A percentile compares a stretch with the other conserved stretches of the same genome.
Conservation (phyloP, 169 alveolate species). For the Eimeria nieschulzi region DNA sequence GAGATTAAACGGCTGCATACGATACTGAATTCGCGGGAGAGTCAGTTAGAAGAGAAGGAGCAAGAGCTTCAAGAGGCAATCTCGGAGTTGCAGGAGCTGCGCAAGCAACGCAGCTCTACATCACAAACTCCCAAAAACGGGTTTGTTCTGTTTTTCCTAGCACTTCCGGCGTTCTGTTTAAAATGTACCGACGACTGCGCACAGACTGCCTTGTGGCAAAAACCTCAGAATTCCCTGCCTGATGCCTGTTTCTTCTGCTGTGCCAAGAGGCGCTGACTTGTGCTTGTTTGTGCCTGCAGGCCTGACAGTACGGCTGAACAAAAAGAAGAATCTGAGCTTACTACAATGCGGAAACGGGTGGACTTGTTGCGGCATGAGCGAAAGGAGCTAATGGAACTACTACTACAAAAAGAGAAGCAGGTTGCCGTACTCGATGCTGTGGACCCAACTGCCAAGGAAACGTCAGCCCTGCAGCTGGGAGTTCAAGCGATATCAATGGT, state of each 20-base stretch:
- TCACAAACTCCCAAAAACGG: background rate
- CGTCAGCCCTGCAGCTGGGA: conserved; percentile 72
- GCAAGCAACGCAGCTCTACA: background rate
- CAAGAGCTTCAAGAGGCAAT: conserved; percentile 45
- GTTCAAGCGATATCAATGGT: conserved; percentile 72
- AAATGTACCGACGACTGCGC: background rate
- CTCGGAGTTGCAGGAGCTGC: conserved; percentile 25
- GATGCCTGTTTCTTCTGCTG: background rate
- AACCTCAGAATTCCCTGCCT: background rate
- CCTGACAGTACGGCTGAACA: background rate
- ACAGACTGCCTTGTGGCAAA: too few species aligned
- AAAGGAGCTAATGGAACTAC: conserved; percentile 57
- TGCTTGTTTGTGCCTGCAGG: background rate
- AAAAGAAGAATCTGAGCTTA: conserved; percentile 42
- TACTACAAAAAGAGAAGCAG: conserved; percentile 70
- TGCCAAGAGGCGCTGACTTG: background rate
- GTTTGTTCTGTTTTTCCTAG: conserved; percentile 11
- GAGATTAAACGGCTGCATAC: conserved; percentile 31
- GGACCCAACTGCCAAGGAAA: conserved; percentile 62
- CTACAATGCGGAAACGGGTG: conserved; percentile 22
- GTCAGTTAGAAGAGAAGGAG: conserved; percentile 33
- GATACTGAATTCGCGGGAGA: conserved; percentile 40
- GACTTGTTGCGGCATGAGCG: conserved; percentile 68
- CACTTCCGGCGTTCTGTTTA: background rate
- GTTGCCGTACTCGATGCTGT: conserved; percentile 32